phyloP scores from a whole-genome alignment of 768 basidiomycete species.

The Daedaleopsis nitida region DNA sequence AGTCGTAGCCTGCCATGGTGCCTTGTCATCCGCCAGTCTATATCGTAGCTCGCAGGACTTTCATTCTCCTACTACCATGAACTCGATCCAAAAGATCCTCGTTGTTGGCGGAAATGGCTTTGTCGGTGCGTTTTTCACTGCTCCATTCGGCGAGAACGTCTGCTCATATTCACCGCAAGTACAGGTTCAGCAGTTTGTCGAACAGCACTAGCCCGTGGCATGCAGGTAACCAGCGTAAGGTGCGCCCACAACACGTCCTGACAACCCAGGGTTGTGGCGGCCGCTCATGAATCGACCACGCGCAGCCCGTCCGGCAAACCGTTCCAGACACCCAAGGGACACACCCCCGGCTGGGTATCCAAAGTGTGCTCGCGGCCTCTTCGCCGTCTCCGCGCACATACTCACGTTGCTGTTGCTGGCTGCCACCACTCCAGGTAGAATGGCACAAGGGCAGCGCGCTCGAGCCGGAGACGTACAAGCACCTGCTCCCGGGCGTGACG shows the following conservation, averaged over 20 bases:
- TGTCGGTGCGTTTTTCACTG: constrained; percentile 62
- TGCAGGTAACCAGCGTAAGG: constrained; percentile 91
- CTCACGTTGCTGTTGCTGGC: too few relatives aligned
- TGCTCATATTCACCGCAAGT: too few relatives aligned
- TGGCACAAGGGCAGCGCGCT: constrained; percentile 89
- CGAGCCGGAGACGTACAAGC: constrained; percentile 68
- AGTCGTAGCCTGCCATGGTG: not conserved
- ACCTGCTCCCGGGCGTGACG: constrained; percentile 63
- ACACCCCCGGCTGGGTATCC: constrained; percentile 82
- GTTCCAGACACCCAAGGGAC: constrained; percentile 87
- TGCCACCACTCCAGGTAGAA: constrained; percentile 57
- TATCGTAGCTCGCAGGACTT: too few relatives aligned
- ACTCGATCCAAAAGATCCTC: constrained; percentile 62
- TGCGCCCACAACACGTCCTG: constrained; percentile 31
- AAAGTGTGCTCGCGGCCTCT: constrained; percentile 49
- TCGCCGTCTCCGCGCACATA: constrained; percentile 4
- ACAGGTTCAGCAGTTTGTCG: constrained; percentile 92
- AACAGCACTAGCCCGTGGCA: constrained; percentile 80
- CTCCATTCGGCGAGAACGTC: too few relatives aligned
- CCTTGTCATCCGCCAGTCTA: not conserved
- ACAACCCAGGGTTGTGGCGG: too few relatives aligned
- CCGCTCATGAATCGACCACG: too few relatives aligned
- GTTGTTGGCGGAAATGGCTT: constrained; percentile 99
- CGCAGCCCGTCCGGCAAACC: constrained; percentile 83
- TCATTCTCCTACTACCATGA: constrained; percentile 10